Percentiles rank a stretch among this genome's conserved stretches.
phyloP scores from a whole-genome alignment of 2,329 filamentous ascomycete genomes.

The Curvularia sp. region DNA sequence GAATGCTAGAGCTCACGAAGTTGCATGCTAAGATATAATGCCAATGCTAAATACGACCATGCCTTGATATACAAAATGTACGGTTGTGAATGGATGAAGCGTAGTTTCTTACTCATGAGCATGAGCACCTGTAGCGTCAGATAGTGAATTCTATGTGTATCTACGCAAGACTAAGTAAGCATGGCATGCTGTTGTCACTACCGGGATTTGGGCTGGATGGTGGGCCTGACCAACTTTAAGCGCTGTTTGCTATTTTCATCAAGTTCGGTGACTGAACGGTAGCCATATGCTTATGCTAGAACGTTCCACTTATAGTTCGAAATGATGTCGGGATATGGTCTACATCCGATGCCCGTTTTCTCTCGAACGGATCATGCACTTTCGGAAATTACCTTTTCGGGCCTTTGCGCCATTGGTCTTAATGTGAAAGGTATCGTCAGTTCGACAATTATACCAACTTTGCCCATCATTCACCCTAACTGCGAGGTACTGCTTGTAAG shows the following conservation, averaged over 20 bases:
- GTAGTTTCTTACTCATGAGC: background rate
- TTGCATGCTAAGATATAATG: too few species aligned
- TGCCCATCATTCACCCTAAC: background rate
- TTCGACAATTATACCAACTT: background rate
- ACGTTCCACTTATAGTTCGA: background rate
- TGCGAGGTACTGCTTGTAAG: background rate
- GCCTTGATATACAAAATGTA: background rate
- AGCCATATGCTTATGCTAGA: background rate
- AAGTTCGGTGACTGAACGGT: too few species aligned
- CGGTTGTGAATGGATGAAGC: background rate
- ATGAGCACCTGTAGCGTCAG: background rate
- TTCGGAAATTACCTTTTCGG: background rate
- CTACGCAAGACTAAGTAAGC: background rate
- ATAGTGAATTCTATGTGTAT: too few species aligned
- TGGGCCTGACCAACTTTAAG: background rate
- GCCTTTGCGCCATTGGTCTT: background rate
- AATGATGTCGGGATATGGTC: too few species aligned
- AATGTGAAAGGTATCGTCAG: background rate
- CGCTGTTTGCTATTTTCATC: background rate
- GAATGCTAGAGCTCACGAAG: background rate
- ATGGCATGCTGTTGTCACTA: background rate
- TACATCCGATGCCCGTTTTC: background rate
- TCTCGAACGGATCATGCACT: background rate
- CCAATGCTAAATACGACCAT: background rate
- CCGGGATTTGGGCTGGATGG: background rate